These are phyloP conservation scores for Cicer judaicum DNA, from an alignment of 306 rosid species.

Conservation along the genomic window DNA sequence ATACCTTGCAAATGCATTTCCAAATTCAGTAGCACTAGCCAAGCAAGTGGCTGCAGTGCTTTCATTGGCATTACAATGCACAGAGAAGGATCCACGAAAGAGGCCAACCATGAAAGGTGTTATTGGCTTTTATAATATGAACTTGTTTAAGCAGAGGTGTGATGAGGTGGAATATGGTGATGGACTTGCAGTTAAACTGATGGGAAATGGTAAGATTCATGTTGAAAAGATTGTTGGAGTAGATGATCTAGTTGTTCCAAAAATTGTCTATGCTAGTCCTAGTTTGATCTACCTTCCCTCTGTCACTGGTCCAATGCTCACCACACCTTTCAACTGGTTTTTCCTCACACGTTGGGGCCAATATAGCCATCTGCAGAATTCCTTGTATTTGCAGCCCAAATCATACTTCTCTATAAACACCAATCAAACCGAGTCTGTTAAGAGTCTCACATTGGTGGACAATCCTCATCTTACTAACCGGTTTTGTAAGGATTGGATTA, in stretches of 20 bases:
- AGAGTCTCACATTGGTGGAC: no score
- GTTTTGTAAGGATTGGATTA: no score
- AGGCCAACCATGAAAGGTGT: conserved; percentile 70
- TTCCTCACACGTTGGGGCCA: conserved; percentile 1
- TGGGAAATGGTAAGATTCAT: neutral
- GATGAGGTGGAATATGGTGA: neutral
- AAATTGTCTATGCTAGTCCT: conserved; percentile 5
- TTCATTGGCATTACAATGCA: conserved; percentile 62
- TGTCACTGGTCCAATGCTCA: neutral
- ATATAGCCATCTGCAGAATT: neutral
- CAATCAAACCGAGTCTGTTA: neutral
- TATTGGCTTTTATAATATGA: neutral
- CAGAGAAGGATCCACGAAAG: conserved; percentile 54
- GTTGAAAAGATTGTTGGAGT: neutral
- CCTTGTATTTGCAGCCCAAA: conserved; percentile 10
- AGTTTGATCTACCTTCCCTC: conserved; percentile 7
- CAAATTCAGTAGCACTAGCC: conserved; percentile 14
- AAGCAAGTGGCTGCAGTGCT: conserved; percentile 52
- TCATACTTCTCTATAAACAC: neutral
- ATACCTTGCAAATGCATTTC: conserved; percentile 50
- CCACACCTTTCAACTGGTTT: conserved; percentile 14
- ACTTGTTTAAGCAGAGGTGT: neutral
- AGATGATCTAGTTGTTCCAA: conserved; percentile 4
- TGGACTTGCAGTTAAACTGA: conserved; percentile 9
- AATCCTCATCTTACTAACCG: no score